phyloP scores from a whole-genome alignment of 805 yeast genomes.

The Pichia pseudocactophila region DNA sequence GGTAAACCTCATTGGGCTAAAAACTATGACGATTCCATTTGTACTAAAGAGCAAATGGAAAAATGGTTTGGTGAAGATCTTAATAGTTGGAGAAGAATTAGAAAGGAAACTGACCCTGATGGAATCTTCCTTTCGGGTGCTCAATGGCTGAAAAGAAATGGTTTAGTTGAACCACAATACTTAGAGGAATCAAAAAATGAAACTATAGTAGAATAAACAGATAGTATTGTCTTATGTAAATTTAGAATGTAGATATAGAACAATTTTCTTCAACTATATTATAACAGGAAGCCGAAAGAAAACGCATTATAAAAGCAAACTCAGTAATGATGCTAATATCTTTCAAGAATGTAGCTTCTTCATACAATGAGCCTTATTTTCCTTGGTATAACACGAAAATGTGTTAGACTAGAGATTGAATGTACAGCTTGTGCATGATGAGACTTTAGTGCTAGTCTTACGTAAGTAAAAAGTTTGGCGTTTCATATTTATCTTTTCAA shows the following conservation, averaged over 20 bases:
- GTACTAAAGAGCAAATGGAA: conserved; percentile 57
- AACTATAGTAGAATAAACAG: conserved; percentile 5
- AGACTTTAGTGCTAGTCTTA: no score
- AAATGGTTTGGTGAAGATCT: conserved; percentile 79
- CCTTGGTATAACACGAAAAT: no score
- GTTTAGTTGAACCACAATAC: conserved; percentile 37
- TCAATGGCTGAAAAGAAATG: conserved; percentile 78
- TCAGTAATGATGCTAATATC: no score
- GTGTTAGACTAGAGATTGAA: no score
- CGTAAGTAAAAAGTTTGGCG: neutral
- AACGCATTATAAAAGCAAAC: no score
- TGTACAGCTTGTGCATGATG: no score
- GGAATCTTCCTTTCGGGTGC: conserved; percentile 72
- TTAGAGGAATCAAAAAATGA: neutral
- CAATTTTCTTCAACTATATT: no score
- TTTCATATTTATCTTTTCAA: neutral
- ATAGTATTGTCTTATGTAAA: no score
- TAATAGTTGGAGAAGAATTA: conserved; percentile 47
- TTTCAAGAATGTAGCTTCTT: no score
- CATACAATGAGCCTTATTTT: no score
- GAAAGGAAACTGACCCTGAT: conserved; percentile 68
- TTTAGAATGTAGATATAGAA: no score
- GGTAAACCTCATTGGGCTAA: conserved; percentile 99
- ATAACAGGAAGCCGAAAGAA: no score
- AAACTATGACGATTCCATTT: conserved; percentile 81